These are phyloP conservation scores for Scleromitrula shiraiana DNA, from an alignment of 2,329 filamentous ascomycete species.

Conservation along the genomic window DNA sequence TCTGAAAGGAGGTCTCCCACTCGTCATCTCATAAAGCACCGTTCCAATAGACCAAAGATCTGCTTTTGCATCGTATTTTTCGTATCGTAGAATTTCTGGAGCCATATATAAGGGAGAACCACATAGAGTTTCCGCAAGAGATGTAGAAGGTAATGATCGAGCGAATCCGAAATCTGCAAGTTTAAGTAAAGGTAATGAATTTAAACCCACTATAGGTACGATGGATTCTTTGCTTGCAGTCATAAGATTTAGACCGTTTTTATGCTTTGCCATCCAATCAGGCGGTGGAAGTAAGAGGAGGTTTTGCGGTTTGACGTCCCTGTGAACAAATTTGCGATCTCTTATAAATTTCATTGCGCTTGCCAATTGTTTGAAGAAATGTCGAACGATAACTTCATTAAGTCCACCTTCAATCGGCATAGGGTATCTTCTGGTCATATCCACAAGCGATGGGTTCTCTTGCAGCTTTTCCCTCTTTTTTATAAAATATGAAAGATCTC, in stretches of 20 bases:
- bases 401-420: slow-evolving; percentile 76
- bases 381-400: slow-evolving; percentile 90
- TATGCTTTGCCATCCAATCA: slow-evolving; percentile 55
- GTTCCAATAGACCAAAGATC: slow-evolving; percentile 98
- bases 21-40: slow-evolving; percentile 92
- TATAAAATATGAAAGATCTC: slow-evolving; percentile 91
- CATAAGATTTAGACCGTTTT: slow-evolving; percentile 62
- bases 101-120: slow-evolving; percentile 98
- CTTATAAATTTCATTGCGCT: slow-evolving; percentile 88
- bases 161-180: slow-evolving; percentile 99
- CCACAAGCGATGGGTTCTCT: slow-evolving; percentile 72
- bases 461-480: slow-evolving; percentile 80
- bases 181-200: slow-evolving; percentile 89
- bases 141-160: slow-evolving; percentile 79
- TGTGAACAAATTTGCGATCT: slow-evolving; percentile 80
- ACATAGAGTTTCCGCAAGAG: slow-evolving; percentile 90
- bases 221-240: slow-evolving; percentile 71
- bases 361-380: slow-evolving; percentile 90
- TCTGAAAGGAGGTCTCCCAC: slow-evolving; percentile 81
- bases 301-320: slow-evolving; percentile 97
- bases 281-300: slow-evolving; percentile 79
- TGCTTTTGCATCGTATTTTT: slow-evolving; percentile 94
- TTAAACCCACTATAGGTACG: slow-evolving; percentile 71
- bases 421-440: slow-evolving; percentile 91
- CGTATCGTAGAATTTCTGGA: slow-evolving; percentile 91